phyloP scores from a whole-genome alignment of 169 alveolate species.

The Plasmodium gallinaceum region DNA sequence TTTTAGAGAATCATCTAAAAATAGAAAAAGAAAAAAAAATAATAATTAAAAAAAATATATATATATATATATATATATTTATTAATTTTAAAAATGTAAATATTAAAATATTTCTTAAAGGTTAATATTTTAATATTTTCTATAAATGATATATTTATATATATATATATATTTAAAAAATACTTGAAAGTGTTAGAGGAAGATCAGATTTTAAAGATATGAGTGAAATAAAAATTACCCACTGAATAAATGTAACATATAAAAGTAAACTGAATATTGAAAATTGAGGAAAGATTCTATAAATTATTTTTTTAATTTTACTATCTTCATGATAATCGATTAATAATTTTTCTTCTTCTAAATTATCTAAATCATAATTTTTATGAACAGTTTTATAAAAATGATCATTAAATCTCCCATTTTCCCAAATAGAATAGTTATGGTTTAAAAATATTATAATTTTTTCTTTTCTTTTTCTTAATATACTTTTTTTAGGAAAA shows the following conservation, averaged over 20 bases:
- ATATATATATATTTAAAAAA: neutral
- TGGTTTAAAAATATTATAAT: constrained; percentile 74
- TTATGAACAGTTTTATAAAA: constrained; percentile 72
- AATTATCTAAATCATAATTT: constrained; percentile 47
- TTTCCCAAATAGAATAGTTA: constrained; percentile 41
- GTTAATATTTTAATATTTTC: too few relatives aligned
- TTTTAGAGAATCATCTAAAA: constrained; percentile 72
- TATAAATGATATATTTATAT: neutral
- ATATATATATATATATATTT: neutral
- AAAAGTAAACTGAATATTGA: constrained; percentile 62
- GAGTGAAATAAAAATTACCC: constrained; percentile 66
- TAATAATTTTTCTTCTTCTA: constrained; percentile 70
- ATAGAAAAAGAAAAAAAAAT: neutral
- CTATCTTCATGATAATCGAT: constrained; percentile 43
- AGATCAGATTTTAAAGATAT: constrained; percentile 69
- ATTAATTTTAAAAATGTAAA: neutral
- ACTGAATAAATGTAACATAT: constrained; percentile 74
- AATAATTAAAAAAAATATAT: neutral
- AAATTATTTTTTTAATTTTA: constrained; percentile 54
- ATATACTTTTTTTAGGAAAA: constrained; percentile 21
- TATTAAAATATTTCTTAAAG: too few relatives aligned
- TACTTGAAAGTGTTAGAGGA: constrained; percentile 73
- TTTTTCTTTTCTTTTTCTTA: constrained; percentile 72
- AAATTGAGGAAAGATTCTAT: constrained; percentile 76
- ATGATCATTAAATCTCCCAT: constrained; percentile 76